Evolutionary conservation across 2,329 filamentous ascomycete genomes (phyloP), one percentile per base, ranked within the genome.

Genomic region (Penicillium sp.): DNA sequence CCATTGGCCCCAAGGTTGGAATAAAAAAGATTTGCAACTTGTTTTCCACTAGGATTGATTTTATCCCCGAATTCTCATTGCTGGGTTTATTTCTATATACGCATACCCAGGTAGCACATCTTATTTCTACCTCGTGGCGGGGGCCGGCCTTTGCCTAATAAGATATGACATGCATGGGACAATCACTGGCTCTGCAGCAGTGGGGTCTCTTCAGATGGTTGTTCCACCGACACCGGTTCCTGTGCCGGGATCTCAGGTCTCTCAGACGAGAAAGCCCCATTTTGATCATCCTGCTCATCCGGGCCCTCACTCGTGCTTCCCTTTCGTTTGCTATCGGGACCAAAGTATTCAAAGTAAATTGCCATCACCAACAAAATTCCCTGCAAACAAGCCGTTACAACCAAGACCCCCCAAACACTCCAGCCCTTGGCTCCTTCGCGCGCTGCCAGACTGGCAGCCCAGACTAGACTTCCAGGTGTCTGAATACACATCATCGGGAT

Each of bases 401-500:
- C 81, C 70, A 93, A 96, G 14, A 98, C 88, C 10, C 92, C 88
- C 95, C 95, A 99, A 0, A 92, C 92, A 75, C 93, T 97, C 95
- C 95, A 99, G 0, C 93, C 93, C 33, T 84, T 86, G 68, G 81
- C 82, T 0, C 95, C 95, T 21, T 97, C 82, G 46, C 95, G 85
- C 8, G 85, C 86, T 50, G 88, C 92, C 44, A 99, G 78, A 72
- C 92, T 97, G 13, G 84, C 88, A 0, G 93, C 92, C 77, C 96
- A 98, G 7, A 99, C 78, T 65, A 96, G 88, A 58, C 92, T 92
- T 0, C 95, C 95, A 0, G 95, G 95, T 0, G 93, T 97, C 75
- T 99, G 95, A 33, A 99, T 96, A 72, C 90, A 90, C 93, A 99
- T 98, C 89, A 97, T 98, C 4, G 92, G 89, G 55, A 99, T 95